Conservation (phyloP, 202 grass and related monocot species). For the Setaria italica region DNA sequence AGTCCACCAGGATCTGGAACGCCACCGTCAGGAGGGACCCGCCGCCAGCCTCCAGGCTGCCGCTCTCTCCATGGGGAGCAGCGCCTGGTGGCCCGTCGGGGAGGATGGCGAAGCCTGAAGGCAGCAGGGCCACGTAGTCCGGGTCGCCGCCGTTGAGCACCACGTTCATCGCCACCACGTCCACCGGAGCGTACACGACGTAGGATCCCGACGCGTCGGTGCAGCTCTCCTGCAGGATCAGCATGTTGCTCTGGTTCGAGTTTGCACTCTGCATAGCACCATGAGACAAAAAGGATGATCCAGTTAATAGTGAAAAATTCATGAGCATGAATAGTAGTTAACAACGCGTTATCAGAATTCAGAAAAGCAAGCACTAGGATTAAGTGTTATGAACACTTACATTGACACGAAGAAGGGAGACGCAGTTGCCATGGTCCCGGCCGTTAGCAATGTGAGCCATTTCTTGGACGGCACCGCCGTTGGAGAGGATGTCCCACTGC, state of each 20-base stretch:
- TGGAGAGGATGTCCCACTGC: conserved; percentile 97
- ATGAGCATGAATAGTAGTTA: background rate
- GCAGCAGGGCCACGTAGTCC: conserved; percentile 76
- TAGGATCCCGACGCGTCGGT: conserved; percentile 79
- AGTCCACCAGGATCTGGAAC: conserved; percentile 90
- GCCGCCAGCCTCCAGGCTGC: conserved; percentile 30
- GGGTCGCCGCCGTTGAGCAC: conserved; percentile 93
- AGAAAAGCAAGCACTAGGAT: background rate
- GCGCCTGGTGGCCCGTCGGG: conserved; percentile 56
- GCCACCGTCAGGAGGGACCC: conserved; percentile 86
- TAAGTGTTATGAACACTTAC: conserved; percentile 31
- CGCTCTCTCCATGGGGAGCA: conserved; percentile 1
- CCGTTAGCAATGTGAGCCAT: conserved; percentile 96
- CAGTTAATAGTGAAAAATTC: background rate
- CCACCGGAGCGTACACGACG: conserved; percentile 89
- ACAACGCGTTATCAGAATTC: background rate
- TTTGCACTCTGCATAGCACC: conserved; percentile 65
- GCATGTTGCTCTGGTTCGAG: conserved; percentile 95
- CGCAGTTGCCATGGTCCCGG: conserved; percentile 84
- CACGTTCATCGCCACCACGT: conserved; percentile 91
- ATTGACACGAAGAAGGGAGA: conserved; percentile 91
- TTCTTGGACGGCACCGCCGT: conserved; percentile 86
- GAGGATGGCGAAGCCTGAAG: conserved; percentile 84
- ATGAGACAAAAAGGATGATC: background rate
- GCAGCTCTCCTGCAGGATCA: conserved; percentile 98